phyloP scores from a whole-genome alignment of 169 alveolate genomes.

The Plasmodium falciparum region DNA sequence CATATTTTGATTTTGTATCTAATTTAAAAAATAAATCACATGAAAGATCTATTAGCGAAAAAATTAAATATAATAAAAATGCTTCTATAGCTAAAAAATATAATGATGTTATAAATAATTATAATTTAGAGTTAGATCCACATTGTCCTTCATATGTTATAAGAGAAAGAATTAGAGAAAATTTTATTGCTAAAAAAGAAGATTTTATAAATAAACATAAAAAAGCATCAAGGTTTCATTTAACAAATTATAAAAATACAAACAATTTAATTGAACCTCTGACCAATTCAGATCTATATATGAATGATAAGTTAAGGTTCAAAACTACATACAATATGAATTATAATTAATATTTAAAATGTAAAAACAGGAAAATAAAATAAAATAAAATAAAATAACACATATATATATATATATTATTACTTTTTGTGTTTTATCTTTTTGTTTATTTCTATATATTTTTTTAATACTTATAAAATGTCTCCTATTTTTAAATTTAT shows the following conservation, averaged over 20 bases:
- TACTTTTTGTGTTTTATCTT: neutral
- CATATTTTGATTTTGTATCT: conserved; percentile 70
- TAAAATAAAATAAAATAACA: no score
- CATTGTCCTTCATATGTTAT: conserved; percentile 69
- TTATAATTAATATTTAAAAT: conserved; percentile 4
- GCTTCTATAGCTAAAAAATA: conserved; percentile 47
- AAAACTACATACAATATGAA: conserved; percentile 65
- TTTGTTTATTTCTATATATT: no score
- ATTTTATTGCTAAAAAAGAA: conserved; percentile 64
- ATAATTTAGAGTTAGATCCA: conserved; percentile 51
- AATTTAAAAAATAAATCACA: conserved; percentile 25
- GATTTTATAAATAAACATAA: conserved; percentile 57
- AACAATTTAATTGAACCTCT: conserved; percentile 45
- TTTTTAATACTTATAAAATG: no score
- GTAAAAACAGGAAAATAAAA: neutral
- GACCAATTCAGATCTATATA: conserved; percentile 51
- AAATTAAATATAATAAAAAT: conserved; percentile 25
- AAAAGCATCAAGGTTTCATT: conserved; percentile 60
- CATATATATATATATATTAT: neutral
- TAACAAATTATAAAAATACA: conserved; percentile 71
- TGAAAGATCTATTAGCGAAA: conserved; percentile 40
- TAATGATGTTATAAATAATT: conserved; percentile 41
- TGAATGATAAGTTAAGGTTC: conserved; percentile 61
- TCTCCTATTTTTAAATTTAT: no score
- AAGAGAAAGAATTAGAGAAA: conserved; percentile 70